Evolutionary conservation across 2,329 filamentous ascomycete genomes (phyloP).

Genomic region (Coniochaeta sp.): DNA sequence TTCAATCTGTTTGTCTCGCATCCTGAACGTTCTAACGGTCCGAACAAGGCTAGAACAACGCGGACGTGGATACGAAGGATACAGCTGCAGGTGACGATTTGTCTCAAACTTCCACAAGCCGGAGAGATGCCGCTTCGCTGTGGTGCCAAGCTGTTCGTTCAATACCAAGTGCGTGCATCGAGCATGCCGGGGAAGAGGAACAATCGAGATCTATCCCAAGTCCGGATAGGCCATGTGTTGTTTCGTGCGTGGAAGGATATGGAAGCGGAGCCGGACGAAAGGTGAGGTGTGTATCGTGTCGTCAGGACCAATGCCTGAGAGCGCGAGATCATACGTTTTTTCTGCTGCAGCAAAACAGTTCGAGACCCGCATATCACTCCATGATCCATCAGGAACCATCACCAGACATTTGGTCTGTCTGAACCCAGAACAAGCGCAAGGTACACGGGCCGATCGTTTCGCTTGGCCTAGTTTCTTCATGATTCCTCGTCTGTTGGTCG

Average conservation of each 20-base stretch:
- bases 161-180: too few species aligned
- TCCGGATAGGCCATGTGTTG: not conserved
- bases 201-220: too few species aligned
- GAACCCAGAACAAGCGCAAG: not conserved
- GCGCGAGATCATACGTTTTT: slow-evolving; percentile 5
- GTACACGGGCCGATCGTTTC: not conserved
- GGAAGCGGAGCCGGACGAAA: slow-evolving; percentile 1
- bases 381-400: not conserved
- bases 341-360: not conserved
- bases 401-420: too few species aligned
- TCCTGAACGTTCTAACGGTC: not conserved
- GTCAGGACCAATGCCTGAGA: not conserved
- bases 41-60: too few species aligned
- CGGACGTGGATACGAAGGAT: too few species aligned
- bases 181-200: too few species aligned
- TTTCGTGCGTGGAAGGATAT: too few species aligned
- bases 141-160: not conserved
- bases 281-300: not conserved
- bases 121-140: not conserved
- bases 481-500: not conserved
- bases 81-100: not conserved
- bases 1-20: not conserved
- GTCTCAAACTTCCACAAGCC: not conserved
- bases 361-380: not conserved
- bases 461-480: not conserved